phyloP scores from a whole-genome alignment of 495 filamentous ascomycete genomes.

The Cryomyces minteri region DNA sequence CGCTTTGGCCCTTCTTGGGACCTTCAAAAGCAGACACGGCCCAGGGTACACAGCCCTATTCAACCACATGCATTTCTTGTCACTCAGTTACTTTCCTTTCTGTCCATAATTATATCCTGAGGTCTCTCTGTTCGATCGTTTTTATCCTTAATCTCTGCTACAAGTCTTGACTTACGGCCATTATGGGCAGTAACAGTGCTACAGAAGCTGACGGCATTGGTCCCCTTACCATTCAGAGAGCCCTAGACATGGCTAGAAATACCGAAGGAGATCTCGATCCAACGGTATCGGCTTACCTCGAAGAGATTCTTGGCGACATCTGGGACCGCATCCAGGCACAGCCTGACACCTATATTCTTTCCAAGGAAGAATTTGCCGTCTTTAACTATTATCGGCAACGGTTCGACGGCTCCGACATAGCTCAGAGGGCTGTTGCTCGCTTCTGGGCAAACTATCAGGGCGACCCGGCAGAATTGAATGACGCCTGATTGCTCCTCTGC shows the following conservation, averaged over 20 bases:
- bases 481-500: too few relatives aligned
- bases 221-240: slow-evolving; percentile 26
- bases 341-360: slow-evolving; percentile 46
- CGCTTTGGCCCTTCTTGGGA: too few relatives aligned
- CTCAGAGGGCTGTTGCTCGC: slow-evolving; percentile 22
- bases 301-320: slow-evolving; percentile 34
- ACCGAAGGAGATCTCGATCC: slow-evolving; percentile 36
- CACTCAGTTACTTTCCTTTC: too few relatives aligned
- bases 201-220: slow-evolving; percentile 17
- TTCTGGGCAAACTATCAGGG: slow-evolving; percentile 31
- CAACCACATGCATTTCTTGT: too few relatives aligned
- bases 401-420: slow-evolving; percentile 20
- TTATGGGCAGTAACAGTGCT: slow-evolving; percentile 14
- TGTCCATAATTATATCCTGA: too few relatives aligned
- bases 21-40: too few relatives aligned
- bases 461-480: not conserved
- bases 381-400: slow-evolving; percentile 57
- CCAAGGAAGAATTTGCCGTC: slow-evolving; percentile 51
- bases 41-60: too few relatives aligned
- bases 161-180: too few relatives aligned
- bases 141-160: too few relatives aligned
- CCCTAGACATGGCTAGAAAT: slow-evolving; percentile 51
- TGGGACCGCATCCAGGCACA: slow-evolving; percentile 41
- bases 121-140: too few relatives aligned
- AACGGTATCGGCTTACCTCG: slow-evolving; percentile 31